These are phyloP conservation scores for Fusarium neocosmosporiellum DNA, from an alignment of 2,329 filamentous ascomycete species.

Conservation along the genomic window DNA sequence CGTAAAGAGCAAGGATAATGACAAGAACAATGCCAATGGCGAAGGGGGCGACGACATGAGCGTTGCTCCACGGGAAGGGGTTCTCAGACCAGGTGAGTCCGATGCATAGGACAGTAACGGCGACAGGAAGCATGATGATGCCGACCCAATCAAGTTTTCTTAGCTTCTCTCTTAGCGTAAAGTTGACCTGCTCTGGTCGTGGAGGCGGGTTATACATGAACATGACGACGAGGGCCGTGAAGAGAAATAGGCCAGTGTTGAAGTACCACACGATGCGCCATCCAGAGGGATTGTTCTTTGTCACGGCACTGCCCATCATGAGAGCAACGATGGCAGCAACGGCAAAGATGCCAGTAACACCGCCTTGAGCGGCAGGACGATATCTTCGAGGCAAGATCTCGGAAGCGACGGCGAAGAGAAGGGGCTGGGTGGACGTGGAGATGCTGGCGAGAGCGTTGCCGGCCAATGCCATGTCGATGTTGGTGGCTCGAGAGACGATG, in stretches of 20 bases:
- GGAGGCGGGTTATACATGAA: background rate
- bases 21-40: background rate
- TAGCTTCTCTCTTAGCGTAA: background rate
- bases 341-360: background rate
- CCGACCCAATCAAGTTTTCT: background rate
- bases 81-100: background rate
- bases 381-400: background rate
- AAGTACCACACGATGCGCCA: background rate
- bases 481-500: background rate
- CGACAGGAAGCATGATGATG: background rate
- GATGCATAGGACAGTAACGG: background rate
- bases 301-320: background rate
- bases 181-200: background rate
- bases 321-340: background rate
- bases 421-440: background rate
- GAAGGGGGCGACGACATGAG: background rate
- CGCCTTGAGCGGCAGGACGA: background rate
- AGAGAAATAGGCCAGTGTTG: background rate
- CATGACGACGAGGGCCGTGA: background rate
- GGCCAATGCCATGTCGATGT: background rate
- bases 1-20: background rate
- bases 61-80: background rate
- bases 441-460: background rate
- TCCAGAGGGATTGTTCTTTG: background rate
- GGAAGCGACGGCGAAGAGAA: background rate